Conservation (phyloP, 257 asterid genomes). For the Echites panduratus region DNA sequence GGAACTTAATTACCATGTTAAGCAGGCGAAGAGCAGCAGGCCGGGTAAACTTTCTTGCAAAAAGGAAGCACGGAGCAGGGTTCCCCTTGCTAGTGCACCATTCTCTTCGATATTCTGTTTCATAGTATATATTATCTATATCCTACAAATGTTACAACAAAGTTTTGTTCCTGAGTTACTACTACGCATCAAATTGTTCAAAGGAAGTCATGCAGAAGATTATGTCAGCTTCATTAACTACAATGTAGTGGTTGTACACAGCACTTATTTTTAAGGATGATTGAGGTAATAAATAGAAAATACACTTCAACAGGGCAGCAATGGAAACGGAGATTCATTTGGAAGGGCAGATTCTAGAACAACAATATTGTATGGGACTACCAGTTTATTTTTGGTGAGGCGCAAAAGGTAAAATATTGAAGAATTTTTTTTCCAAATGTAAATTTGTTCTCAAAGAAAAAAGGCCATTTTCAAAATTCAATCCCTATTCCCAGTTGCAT, state of each 20-base stretch:
- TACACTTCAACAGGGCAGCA: no score
- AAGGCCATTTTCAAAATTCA: no score
- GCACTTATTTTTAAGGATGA: background rate
- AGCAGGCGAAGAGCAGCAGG: slow-evolving; percentile 88
- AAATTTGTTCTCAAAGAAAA: no score
- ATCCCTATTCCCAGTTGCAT: no score
- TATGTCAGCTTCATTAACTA: no score
- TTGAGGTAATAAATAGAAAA: background rate
- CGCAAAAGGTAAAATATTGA: no score
- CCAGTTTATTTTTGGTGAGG: no score
- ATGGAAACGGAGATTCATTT: no score
- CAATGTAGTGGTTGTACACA: no score
- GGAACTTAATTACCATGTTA: slow-evolving; percentile 58
- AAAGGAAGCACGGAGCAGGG: slow-evolving; percentile 89
- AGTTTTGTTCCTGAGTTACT: background rate
- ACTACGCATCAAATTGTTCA: background rate
- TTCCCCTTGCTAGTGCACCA: slow-evolving; percentile 95
- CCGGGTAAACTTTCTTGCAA: slow-evolving; percentile 85
- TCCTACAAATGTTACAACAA: slow-evolving; percentile 39
- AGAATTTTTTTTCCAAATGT: no score
- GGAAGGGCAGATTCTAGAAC: no score
- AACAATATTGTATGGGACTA: no score
- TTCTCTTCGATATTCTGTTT: slow-evolving; percentile 89
- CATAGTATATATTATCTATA: slow-evolving; percentile 72
- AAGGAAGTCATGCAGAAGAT: background rate